Percentiles rank a stretch among this genome's conserved stretches.
Conservation (phyloP, 345 rosid species). For the Dipteronia sinensis region DNA sequence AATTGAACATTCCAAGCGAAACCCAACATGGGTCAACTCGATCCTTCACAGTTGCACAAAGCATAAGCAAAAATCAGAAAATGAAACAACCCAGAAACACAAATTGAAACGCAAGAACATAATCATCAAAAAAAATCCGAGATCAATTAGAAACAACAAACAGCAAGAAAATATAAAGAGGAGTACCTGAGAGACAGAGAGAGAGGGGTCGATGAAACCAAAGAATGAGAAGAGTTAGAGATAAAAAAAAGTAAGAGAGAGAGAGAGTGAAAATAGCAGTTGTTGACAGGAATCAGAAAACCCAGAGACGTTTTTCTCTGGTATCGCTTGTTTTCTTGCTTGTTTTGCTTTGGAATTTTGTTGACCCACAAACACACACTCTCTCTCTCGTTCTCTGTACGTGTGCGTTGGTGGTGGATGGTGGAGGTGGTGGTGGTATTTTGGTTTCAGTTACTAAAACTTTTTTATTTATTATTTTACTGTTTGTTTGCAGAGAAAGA, state of each 20-base stretch:
- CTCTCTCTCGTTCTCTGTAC: conserved; percentile 6
- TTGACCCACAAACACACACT: neutral
- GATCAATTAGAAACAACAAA: conserved; percentile 1
- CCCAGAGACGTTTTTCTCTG: neutral
- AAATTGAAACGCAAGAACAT: neutral
- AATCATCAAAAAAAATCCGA: neutral
- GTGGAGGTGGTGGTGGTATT: neutral
- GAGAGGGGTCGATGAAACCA: conserved; percentile 16
- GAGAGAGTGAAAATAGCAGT: neutral
- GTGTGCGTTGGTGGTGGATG: neutral
- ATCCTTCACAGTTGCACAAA: conserved; percentile 17
- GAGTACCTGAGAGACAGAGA: conserved; percentile 27
- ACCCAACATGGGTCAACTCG: conserved; percentile 28
- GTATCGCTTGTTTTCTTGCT: neutral
- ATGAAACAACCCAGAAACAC: conserved; percentile 9
- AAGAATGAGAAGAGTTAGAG: neutral
- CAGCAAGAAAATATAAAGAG: conserved; percentile 11
- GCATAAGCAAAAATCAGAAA: neutral
- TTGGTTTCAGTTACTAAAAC: conserved; percentile 5
- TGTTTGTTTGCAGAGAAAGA: neutral
- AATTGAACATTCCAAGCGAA: neutral
- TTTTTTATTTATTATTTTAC: neutral
- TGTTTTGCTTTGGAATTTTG: neutral
- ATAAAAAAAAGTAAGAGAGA: neutral
- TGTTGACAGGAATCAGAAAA: neutral